phyloP scores from a whole-genome alignment of 2,329 filamentous ascomycete species.

The Xylariales sp. region DNA sequence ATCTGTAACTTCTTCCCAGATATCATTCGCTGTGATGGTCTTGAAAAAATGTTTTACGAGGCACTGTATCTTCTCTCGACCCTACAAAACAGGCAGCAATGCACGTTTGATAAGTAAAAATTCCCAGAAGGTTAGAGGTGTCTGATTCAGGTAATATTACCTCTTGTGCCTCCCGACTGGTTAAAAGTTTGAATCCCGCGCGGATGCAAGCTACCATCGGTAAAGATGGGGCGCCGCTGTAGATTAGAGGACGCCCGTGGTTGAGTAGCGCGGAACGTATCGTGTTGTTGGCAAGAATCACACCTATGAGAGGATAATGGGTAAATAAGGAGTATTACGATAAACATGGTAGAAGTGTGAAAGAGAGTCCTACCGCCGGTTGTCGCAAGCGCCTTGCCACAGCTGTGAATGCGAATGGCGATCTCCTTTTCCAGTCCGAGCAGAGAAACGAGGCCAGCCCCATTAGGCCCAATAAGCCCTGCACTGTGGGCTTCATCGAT shows the following conservation, averaged over 20 bases:
- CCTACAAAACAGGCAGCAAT: no score
- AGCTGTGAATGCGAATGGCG: slow-evolving; percentile 46
- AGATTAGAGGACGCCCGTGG: slow-evolving; percentile 31
- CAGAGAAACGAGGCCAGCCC: slow-evolving; percentile 42
- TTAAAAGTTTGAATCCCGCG: slow-evolving; percentile 22
- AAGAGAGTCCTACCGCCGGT: slow-evolving; percentile 19
- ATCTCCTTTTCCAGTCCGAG: slow-evolving; percentile 45
- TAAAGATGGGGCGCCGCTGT: slow-evolving; percentile 34
- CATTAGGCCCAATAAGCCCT: slow-evolving; percentile 44
- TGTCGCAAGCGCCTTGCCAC: slow-evolving; percentile 45
- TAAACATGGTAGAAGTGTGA: not conserved
- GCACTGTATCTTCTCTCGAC: slow-evolving; percentile 15
- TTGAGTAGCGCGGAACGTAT: slow-evolving; percentile 10
- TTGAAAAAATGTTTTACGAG: slow-evolving; percentile 22
- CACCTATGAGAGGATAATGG: slow-evolving; percentile 10
- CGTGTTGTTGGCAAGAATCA: slow-evolving; percentile 13
- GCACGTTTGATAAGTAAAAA: no score
- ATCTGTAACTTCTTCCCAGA: slow-evolving; percentile 17
- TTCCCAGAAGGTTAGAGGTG: not conserved
- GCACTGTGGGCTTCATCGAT: slow-evolving; percentile 54
- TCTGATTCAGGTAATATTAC: slow-evolving; percentile 2
- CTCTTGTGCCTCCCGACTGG: slow-evolving; percentile 28
- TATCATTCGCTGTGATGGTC: slow-evolving; percentile 14
- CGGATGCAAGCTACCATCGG: slow-evolving; percentile 34
- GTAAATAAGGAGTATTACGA: slow-evolving; percentile 6